A percentile compares a stretch with the other conserved stretches of the same genome.
Evolutionary conservation across 2,329 filamentous ascomycete species (phyloP).

Genomic region (Beauveria scarabaeidicola): DNA sequence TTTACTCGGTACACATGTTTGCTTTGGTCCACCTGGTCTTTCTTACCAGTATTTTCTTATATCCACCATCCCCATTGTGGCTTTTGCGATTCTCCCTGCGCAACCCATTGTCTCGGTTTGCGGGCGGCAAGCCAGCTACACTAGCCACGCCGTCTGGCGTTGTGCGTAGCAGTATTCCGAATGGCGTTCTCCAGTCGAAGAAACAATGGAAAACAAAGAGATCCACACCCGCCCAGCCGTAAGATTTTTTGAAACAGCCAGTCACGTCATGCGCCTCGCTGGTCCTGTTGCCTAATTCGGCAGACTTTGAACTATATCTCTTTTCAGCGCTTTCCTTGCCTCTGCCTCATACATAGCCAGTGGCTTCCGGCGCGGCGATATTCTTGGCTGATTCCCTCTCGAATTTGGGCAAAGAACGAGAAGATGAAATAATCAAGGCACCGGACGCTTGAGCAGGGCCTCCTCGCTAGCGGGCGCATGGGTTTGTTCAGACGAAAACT

Average conservation of each 20-base stretch:
- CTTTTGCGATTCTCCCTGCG: not conserved
- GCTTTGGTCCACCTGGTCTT: not conserved
- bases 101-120: not conserved
- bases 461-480: not conserved
- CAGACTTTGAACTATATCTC: not conserved
- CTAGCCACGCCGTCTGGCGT: too few relatives aligned
- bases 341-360: not conserved
- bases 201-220: not conserved
- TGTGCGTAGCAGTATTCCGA: too few relatives aligned
- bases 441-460: not conserved
- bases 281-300: not conserved
- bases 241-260: not conserved
- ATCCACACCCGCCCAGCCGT: not conserved
- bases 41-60: not conserved
- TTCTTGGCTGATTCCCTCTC: too few relatives aligned
- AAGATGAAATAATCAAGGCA: not conserved
- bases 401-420: too few relatives aligned
- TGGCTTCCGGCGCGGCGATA: too few relatives aligned
- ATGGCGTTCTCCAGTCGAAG: not conserved
- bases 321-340: not conserved
- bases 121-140: not conserved
- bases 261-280: not conserved
- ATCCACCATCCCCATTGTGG: not conserved
- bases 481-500: not conserved
- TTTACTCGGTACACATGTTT: not conserved